phyloP scores from a whole-genome alignment of 768 basidiomycete genomes.

The Paxillus rubicundulus region DNA sequence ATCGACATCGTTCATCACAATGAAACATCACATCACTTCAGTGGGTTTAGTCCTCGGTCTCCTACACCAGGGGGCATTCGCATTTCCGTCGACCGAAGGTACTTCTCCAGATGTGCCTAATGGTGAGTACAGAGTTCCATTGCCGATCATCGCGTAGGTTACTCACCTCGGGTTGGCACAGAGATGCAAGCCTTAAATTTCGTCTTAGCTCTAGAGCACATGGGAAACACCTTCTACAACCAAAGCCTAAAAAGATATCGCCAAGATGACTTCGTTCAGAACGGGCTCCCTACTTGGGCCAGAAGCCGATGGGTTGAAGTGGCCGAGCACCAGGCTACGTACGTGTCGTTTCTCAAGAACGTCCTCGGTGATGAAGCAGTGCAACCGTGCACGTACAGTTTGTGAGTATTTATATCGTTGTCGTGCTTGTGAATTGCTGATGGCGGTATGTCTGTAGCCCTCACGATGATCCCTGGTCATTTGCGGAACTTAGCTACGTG shows the following conservation, averaged over 20 bases:
- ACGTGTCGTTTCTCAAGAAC: slow-evolving; percentile 50
- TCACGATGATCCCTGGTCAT: slow-evolving; percentile 44
- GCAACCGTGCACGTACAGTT: slow-evolving; percentile 57
- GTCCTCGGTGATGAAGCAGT: slow-evolving; percentile 45
- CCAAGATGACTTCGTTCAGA: slow-evolving; percentile 41
- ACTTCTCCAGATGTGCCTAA: not conserved
- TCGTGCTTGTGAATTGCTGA: not conserved
- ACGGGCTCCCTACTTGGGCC: slow-evolving; percentile 49
- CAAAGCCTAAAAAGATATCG: slow-evolving; percentile 45
- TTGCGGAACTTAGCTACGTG: slow-evolving; percentile 47
- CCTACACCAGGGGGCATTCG: not conserved
- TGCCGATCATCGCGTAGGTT: not conserved
- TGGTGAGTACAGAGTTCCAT: not conserved
- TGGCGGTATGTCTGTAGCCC: slow-evolving; percentile 29
- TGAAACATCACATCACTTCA: not conserved
- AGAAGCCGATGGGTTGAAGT: slow-evolving; percentile 52
- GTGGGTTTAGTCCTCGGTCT: not conserved
- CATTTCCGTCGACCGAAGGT: not conserved
- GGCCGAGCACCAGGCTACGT: slow-evolving; percentile 49
- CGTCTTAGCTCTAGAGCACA: slow-evolving; percentile 47
- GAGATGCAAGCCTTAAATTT: slow-evolving; percentile 39
- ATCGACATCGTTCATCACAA: not conserved
- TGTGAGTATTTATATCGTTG: slow-evolving; percentile 37
- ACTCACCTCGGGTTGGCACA: not conserved
- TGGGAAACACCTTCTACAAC: slow-evolving; percentile 46